phyloP scores from a whole-genome alignment of 805 yeast genomes.

The Vanderwaltozyma verrucispora region DNA sequence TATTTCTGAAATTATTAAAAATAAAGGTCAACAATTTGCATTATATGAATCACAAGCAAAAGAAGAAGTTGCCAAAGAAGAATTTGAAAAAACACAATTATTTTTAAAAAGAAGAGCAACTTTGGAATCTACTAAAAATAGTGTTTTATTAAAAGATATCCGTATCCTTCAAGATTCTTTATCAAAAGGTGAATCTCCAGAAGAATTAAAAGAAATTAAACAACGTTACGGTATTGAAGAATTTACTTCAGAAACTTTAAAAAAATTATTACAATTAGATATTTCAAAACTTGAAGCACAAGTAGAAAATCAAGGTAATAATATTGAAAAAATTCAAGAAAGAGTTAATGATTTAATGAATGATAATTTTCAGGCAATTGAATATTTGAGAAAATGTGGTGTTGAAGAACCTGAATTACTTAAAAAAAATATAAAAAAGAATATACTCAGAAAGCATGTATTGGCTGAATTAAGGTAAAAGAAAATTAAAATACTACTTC shows the following conservation, averaged over 20 bases:
- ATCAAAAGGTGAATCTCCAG: conserved; percentile 28
- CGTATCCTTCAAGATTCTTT: conserved; percentile 22
- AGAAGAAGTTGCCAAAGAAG: conserved; percentile 55
- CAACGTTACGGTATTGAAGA: conserved; percentile 36
- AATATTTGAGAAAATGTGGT: conserved; percentile 28
- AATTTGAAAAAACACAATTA: conserved; percentile 41
- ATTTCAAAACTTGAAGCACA: conserved; percentile 23
- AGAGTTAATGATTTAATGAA: conserved; percentile 29
- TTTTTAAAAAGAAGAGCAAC: conserved; percentile 42
- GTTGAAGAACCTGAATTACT: conserved; percentile 30
- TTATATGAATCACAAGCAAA: conserved; percentile 67
- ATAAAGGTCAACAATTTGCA: conserved; percentile 88
- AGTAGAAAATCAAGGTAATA: conserved; percentile 18
- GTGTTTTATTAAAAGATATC: conserved; percentile 23
- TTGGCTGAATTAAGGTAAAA: conserved; percentile 11
- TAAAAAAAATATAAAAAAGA: conserved; percentile 52
- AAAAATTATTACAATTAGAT: conserved; percentile 32
- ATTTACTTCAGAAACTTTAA: conserved; percentile 37
- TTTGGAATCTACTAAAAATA: conserved; percentile 22
- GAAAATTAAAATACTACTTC: no score
- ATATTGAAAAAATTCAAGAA: conserved; percentile 30
- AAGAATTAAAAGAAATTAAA: conserved; percentile 32
- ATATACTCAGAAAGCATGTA: conserved; percentile 57
- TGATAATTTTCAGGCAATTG: conserved; percentile 29
- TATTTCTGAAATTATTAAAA: conserved; percentile 80